Percentiles rank a stretch among this genome's conserved stretches.
These are phyloP conservation scores for Seminavis robusta DNA, from an alignment of 108 stramenopile genomes.

Conservation along the genomic window DNA sequence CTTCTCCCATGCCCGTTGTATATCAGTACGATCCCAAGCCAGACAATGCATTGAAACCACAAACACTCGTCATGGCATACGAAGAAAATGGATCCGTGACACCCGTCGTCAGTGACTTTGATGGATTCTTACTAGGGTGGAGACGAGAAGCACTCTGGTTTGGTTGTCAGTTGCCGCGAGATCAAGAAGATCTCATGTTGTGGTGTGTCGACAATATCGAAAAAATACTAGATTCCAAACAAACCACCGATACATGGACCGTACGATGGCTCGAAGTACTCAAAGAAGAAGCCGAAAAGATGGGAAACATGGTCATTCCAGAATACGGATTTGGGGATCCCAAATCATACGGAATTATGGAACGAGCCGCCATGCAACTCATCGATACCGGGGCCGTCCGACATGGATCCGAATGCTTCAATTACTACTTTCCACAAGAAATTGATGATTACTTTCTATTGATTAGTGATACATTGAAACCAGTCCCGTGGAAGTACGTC, in stretches of 20 bases:
- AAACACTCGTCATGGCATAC: slow-evolving; percentile 65
- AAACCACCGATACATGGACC: slow-evolving; percentile 52
- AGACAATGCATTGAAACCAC: slow-evolving; percentile 52
- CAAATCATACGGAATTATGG: slow-evolving; percentile 69
- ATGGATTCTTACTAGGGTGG: slow-evolving; percentile 66
- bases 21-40: slow-evolving; percentile 34
- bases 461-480: slow-evolving; percentile 38
- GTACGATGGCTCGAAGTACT: slow-evolving; percentile 57
- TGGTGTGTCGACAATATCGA: slow-evolving; percentile 60
- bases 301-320: slow-evolving; percentile 35
- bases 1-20: slow-evolving; percentile 47
- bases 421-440: slow-evolving; percentile 77
- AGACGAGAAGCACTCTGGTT: slow-evolving; percentile 45
- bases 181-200: slow-evolving; percentile 54
- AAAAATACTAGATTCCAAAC: slow-evolving; percentile 37
- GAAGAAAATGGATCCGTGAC: slow-evolving; percentile 61
- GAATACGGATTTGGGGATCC: slow-evolving; percentile 76
- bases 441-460: slow-evolving; percentile 66
- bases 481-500: slow-evolving; percentile 58
- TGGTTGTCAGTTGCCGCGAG: slow-evolving; percentile 44
- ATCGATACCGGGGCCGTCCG: slow-evolving; percentile 65
- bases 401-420: slow-evolving; percentile 78
- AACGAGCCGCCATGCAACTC: slow-evolving; percentile 47
- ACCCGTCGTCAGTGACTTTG: slow-evolving; percentile 70
- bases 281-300: slow-evolving; percentile 34